phyloP scores from a whole-genome alignment of 1,139 yeast species.

The Suhomyces choctaworum region DNA sequence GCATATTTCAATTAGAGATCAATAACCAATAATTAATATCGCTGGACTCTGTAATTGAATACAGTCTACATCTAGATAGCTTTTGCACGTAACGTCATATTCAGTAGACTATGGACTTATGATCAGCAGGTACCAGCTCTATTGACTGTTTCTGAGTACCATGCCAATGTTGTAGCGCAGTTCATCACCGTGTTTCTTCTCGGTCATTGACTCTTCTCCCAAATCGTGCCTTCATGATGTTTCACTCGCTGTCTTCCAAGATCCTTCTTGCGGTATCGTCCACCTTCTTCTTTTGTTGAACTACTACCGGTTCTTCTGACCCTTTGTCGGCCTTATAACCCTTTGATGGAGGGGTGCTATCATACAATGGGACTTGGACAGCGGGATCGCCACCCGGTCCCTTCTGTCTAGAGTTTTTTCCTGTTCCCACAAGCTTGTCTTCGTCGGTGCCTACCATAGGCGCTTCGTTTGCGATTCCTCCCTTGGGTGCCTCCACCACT shows the following conservation, averaged over 20 bases:
- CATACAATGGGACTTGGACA: conserved; percentile 4
- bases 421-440: conserved; percentile 31
- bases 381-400: too few relatives aligned
- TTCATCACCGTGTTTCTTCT: too few relatives aligned
- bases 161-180: too few relatives aligned
- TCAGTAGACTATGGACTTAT: too few relatives aligned
- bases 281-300: too few relatives aligned
- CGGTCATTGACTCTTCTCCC: too few relatives aligned
- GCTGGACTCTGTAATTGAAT: too few relatives aligned
- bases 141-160: too few relatives aligned
- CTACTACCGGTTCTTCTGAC: conserved; percentile 2
- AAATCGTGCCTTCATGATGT: too few relatives aligned
- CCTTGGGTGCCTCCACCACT: conserved; percentile 50
- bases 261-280: conserved; percentile 4
- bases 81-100: too few relatives aligned
- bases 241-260: conserved; percentile 2
- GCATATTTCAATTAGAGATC: background rate
- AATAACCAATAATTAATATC: conserved; percentile 2
- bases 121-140: too few relatives aligned
- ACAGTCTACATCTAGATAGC: too few relatives aligned
- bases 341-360: conserved; percentile 8
- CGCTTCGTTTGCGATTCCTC: conserved; percentile 51
- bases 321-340: conserved; percentile 20
- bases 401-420: conserved; percentile 19
- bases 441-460: conserved; percentile 47